Evolutionary conservation across 116 monocot genomes (phyloP).

Genomic region (Cymodocea nodosa): DNA sequence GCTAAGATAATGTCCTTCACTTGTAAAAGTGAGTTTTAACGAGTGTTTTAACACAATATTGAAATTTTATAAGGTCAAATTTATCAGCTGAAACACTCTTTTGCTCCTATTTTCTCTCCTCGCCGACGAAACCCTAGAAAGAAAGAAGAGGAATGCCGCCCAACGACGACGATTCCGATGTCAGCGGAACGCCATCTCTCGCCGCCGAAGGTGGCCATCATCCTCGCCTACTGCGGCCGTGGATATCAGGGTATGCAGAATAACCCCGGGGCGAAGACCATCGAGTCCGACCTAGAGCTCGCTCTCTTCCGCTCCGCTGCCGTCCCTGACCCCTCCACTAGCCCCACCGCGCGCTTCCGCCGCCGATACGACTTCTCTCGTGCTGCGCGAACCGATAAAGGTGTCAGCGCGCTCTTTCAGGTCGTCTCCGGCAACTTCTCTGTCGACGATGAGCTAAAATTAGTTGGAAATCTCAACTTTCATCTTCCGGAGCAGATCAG

Average conservation of each 20-base stretch:
- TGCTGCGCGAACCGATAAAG: constrained; percentile 88
- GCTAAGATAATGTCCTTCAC: too few relatives aligned
- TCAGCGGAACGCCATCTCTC: too few relatives aligned
- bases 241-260: constrained; percentile 99
- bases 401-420: constrained; percentile 77
- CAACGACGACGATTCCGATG: too few relatives aligned
- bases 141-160: too few relatives aligned
- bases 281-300: constrained; percentile 82
- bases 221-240: constrained; percentile 66
- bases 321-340: constrained; percentile 38
- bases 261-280: constrained; percentile 89
- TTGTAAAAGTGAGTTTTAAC: too few relatives aligned
- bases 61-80: too few relatives aligned
- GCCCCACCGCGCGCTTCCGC: constrained; percentile 17
- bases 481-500: constrained; percentile 36
- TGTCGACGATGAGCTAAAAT: constrained; percentile 35
- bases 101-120: too few relatives aligned
- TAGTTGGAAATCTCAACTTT: constrained; percentile 58
- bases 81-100: too few relatives aligned
- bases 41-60: too few relatives aligned
- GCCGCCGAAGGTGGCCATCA: constrained; percentile 56
- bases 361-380: constrained; percentile 85
- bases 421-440: constrained; percentile 89
- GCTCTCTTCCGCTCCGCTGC: constrained; percentile 63
- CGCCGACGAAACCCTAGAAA: too few relatives aligned